These are phyloP conservation scores for Mycena kentingensis DNA, from an alignment of 768 basidiomycete species.

Conservation along the genomic window DNA sequence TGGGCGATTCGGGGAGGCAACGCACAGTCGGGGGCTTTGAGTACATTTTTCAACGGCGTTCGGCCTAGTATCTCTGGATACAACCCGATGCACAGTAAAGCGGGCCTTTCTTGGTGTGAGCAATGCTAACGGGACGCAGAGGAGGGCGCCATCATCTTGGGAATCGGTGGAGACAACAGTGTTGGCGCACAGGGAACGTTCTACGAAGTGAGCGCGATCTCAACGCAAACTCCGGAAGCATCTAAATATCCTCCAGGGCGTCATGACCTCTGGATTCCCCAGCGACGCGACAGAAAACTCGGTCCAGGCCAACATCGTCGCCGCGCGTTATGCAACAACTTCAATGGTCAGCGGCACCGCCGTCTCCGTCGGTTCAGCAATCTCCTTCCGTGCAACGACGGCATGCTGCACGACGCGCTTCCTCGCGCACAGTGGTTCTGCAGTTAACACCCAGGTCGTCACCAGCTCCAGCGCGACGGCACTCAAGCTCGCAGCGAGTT, in stretches of 20 bases:
- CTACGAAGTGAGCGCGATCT: too few relatives aligned
- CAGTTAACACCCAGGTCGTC: conserved; percentile 14
- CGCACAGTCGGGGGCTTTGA: conserved; percentile 5
- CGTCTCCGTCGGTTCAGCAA: conserved; percentile 6
- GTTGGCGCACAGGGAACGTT: conserved; percentile 7
- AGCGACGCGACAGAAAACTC: conserved; percentile 14
- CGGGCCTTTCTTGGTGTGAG: too few relatives aligned
- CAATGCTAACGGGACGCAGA: too few relatives aligned
- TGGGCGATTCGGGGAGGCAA: conserved; percentile 9
- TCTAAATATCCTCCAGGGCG: not conserved
- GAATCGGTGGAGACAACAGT: conserved; percentile 13
- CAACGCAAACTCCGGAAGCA: too few relatives aligned
- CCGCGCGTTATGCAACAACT: conserved; percentile 12
- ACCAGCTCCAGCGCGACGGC: conserved; percentile 5
- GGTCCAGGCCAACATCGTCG: conserved; percentile 13
- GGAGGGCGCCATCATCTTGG: conserved; percentile 20
- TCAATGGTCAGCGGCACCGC: conserved; percentile 12
- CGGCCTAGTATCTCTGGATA: too few relatives aligned
- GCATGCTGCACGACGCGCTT: conserved; percentile 9
- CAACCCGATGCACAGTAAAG: too few relatives aligned
- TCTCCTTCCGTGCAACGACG: conserved; percentile 9
- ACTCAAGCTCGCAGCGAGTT: conserved; percentile 9
- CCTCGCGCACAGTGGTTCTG: conserved; percentile 12
- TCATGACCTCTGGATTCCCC: conserved; percentile 17
- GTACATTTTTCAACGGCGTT: conserved; percentile 15